Base-by-base conservation (phyloP, 352 stramenopile genomes). In the Elongisporangium undulatum region DNA sequence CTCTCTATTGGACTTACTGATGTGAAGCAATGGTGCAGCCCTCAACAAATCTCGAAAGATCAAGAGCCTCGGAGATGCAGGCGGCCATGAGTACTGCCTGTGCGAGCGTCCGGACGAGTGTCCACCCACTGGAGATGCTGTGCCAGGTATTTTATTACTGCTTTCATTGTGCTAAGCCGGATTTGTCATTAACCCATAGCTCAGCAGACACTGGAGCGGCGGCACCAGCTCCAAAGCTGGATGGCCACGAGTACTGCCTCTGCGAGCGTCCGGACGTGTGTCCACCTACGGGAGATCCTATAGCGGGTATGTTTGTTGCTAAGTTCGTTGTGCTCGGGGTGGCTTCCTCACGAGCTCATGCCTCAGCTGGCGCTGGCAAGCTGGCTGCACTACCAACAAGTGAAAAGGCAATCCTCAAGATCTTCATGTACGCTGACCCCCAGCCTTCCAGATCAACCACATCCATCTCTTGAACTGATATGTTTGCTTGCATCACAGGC, bases 41-140 rank as follows among this genome's bases (percentile, higher is more conserved):
- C 64, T 96, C 15, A 85, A 96, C 55, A 77, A 85, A 15, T 94
- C 85, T 6, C 71, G 87, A 8, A 94, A 93, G 65, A 96, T 96
- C 59, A 96, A 96, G 66, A 94, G 94, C 67, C 94, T 96, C 74
- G 87, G 87, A n/a, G 86, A 95, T 58, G 85, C 85, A 29, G 86
- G 85, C 0, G 85, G 84, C 4, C 87, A 96, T 51, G 85, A 94
- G 54, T 96, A 93, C 58, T 96, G 87, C 58, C 66, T 96, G 26
- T 96, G 87, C 60, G 87, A 96, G 29, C 79, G 87, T 19, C 85
- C 87, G 1, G 87, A 96, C 58, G 85, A 83, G 1, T 96, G 87
- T 57, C 87, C 87, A 13, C 87, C 87, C 15, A 80, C 75, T 2
- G 75, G 79, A 12, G 83, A 93, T 50, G 65, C 73, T 15, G 23